phyloP scores from a whole-genome alignment of 2,329 filamentous ascomycete genomes.

The Penicillium corylophilum region DNA sequence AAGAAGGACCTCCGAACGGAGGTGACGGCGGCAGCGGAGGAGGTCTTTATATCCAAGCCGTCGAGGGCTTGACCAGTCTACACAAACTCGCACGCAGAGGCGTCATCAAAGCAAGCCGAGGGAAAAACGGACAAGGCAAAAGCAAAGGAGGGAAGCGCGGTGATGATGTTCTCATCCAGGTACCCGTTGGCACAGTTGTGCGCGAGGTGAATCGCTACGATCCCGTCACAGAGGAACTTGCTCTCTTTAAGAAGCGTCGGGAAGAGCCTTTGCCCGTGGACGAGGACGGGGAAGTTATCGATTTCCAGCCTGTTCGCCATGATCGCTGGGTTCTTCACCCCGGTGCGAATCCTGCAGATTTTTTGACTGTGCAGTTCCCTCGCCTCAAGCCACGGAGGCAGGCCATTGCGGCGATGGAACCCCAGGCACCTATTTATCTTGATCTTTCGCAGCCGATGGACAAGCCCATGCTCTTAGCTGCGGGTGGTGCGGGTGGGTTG shows the following conservation, averaged over 20 bases:
- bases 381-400: constrained; percentile 56
- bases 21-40: constrained; percentile 92
- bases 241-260: constrained; percentile 11
- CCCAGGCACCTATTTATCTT: constrained; percentile 67
- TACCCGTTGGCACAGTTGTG: constrained; percentile 89
- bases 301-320: constrained; percentile 47
- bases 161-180: constrained; percentile 81
- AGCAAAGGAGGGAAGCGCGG: constrained; percentile 68
- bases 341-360: constrained; percentile 71
- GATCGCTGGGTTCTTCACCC: constrained; percentile 88
- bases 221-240: constrained; percentile 68
- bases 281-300: constrained; percentile 32
- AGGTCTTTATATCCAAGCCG: constrained; percentile 90
- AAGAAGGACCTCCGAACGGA: constrained; percentile 87
- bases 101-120: constrained; percentile 52
- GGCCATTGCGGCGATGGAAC: constrained; percentile 64
- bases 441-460: constrained; percentile 76
- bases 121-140: constrained; percentile 50
- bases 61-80: constrained; percentile 84
- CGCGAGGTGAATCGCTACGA: constrained; percentile 78
- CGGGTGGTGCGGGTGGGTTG: constrained; percentile 83
- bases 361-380: constrained; percentile 59
- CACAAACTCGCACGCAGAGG: constrained; percentile 83
- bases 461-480: constrained; percentile 78
- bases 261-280: constrained; percentile 3